Conservation (phyloP, 2,329 filamentous ascomycete genomes). For the Pyrenophora graminea region DNA sequence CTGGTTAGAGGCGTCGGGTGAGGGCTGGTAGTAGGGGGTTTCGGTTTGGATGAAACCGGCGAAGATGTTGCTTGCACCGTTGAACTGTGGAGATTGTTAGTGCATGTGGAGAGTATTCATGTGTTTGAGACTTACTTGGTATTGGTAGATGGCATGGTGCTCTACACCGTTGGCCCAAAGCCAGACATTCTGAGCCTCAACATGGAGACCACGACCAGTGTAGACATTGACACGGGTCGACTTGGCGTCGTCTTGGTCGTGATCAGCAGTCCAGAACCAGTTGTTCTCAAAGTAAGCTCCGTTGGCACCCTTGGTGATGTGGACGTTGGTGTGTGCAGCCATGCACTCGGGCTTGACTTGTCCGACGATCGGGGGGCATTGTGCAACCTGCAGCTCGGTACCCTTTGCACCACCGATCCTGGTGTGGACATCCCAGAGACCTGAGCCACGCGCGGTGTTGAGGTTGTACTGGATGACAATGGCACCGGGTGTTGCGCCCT, state of each 20-base stretch:
- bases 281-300: constrained; percentile 81
- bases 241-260: constrained; percentile 79
- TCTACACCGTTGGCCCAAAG: constrained; percentile 71
- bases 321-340: constrained; percentile 64
- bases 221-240: constrained; percentile 78
- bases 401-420: constrained; percentile 81
- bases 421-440: constrained; percentile 87
- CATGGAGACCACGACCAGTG: constrained; percentile 80
- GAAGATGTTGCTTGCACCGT: constrained; percentile 76
- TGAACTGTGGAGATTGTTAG: constrained; percentile 50
- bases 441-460: constrained; percentile 53
- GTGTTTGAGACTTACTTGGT: constrained; percentile 58
- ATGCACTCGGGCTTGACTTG: constrained; percentile 64
- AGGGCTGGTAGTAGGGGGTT: constrained; percentile 83
- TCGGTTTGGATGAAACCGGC: constrained; percentile 87
- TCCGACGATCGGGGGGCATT: constrained; percentile 70
- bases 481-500: constrained; percentile 71
- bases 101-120: background rate
- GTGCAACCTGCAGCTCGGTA: constrained; percentile 75
- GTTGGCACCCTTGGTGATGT: constrained; percentile 59
- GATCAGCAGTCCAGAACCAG: constrained; percentile 90
- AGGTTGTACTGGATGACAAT: constrained; percentile 77
- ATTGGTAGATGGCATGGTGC: constrained; percentile 72
- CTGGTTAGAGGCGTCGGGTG: constrained; percentile 68
- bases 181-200: constrained; percentile 61